Conservation (phyloP, 163 green algal genomes). For the Scenedesmus sp. region DNA sequence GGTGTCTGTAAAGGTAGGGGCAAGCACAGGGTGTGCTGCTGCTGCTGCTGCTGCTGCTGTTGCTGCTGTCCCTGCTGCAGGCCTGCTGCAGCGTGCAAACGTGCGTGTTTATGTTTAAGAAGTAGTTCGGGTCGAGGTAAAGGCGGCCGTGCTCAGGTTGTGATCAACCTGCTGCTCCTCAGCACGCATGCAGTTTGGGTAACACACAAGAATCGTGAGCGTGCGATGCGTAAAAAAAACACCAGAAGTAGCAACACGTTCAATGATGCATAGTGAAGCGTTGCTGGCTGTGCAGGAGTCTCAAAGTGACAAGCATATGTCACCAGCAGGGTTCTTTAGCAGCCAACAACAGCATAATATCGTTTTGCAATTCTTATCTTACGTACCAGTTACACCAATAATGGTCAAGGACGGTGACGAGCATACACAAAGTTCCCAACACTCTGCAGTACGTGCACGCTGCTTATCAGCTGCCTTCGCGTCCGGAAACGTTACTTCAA, state of each 20-base stretch:
- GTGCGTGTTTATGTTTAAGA: background rate
- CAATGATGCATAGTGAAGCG: background rate
- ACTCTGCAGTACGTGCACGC: too few relatives aligned
- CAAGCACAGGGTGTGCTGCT: background rate
- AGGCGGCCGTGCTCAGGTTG: too few relatives aligned
- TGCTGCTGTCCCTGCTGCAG: background rate
- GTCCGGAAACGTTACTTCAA: too few relatives aligned
- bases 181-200: background rate
- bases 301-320: background rate
- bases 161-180: background rate
- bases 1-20: background rate
- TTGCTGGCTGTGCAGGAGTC: background rate
- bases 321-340: background rate
- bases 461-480: too few relatives aligned
- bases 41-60: background rate
- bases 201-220: background rate
- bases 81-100: background rate
- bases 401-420: too few relatives aligned
- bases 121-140: too few relatives aligned
- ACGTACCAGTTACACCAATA: too few relatives aligned
- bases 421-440: too few relatives aligned
- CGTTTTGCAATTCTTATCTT: too few relatives aligned
- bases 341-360: too few relatives aligned
- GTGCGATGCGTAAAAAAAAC: too few relatives aligned
- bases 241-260: too few relatives aligned